Evolutionary conservation across 2,329 filamentous ascomycete genomes (phyloP), one percentile per base, ranked within the genome.

Genomic region (Calonectria henricotiae): DNA sequence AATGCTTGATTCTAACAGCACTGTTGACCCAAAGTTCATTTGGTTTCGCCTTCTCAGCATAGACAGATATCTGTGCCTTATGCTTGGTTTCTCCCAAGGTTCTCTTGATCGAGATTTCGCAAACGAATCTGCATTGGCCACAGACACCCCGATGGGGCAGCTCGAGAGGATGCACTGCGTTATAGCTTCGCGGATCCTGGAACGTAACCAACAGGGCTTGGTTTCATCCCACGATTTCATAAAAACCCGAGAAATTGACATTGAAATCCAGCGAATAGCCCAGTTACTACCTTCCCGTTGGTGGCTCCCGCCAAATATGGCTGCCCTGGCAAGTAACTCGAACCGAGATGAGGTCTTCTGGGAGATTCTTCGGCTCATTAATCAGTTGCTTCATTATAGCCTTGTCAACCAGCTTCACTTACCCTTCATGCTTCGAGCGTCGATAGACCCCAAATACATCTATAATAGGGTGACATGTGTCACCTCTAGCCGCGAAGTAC

Each of bases 11-110:
- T 9, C 25, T 12, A 30, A 8, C 46, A 49, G 13, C 20, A 13
- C 4, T 12, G 20, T 12, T 6, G 46, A 49, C 11, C 23, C 46
- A 2, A 47, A 49, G 4, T 58, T 30, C 47, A 13, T 68, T 5
- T 63, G 65, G 65, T 41, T 68, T 20, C 65, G 65, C 1, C 32
- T 68, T 6, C 23, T 68, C 3, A 23, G 55, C 17, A 35, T 39
- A 17, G 65, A 68, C 20, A 35, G 60, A 7, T 49, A 63, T 25
- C 27, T 68, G 15, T 35, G 46, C 15, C 15, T 68, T 4, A 20
- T 68, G 27, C 47, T 68, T 2, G 60, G 65, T 2, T 60, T 68
- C 1, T 60, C 65, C 4, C 46, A 49, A 13, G 20, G 20, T 13
- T 49, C 46, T 13, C 8, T 12, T 49, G 46, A 49, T 13, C 17